Conservation (phyloP, 2,329 filamentous ascomycete genomes). For the Colletotrichum sp. region DNA sequence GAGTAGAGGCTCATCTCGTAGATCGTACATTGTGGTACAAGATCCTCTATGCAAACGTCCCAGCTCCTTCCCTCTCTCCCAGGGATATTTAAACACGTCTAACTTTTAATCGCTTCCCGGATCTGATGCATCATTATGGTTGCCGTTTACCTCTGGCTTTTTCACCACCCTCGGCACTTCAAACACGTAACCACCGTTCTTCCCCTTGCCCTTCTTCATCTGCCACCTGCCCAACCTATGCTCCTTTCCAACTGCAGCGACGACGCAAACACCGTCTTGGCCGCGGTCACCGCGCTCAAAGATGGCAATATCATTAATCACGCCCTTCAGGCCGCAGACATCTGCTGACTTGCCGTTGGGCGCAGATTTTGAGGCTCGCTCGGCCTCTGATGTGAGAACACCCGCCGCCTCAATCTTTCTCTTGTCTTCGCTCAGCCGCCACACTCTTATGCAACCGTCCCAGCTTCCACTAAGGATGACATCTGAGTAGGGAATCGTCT, state of each 20-base stretch:
- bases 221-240: constrained; percentile 87
- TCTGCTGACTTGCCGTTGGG: constrained; percentile 22
- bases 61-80: background rate
- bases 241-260: constrained; percentile 87
- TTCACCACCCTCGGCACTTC: constrained; percentile 67
- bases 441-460: constrained; percentile 87
- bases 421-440: constrained; percentile 86
- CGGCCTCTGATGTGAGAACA: constrained; percentile 46
- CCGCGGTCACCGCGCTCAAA: constrained; percentile 84
- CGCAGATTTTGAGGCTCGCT: constrained; percentile 9
- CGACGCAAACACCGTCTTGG: constrained; percentile 78
- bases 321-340: constrained; percentile 56
- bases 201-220: constrained; percentile 59
- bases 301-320: constrained; percentile 87
- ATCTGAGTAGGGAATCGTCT: constrained; percentile 88
- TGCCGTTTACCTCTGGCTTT: constrained; percentile 37
- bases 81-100: background rate
- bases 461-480: constrained; percentile 91
- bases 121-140: constrained; percentile 29
- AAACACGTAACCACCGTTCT: constrained; percentile 88
- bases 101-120: constrained; percentile 21
- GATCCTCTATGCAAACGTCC: constrained; percentile 5
- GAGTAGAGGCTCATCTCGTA: constrained; percentile 12
- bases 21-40: constrained; percentile 20
- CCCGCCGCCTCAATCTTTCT: constrained; percentile 76